phyloP scores from a whole-genome alignment of 306 rosid species.

The Casuarina equisetifolia region DNA sequence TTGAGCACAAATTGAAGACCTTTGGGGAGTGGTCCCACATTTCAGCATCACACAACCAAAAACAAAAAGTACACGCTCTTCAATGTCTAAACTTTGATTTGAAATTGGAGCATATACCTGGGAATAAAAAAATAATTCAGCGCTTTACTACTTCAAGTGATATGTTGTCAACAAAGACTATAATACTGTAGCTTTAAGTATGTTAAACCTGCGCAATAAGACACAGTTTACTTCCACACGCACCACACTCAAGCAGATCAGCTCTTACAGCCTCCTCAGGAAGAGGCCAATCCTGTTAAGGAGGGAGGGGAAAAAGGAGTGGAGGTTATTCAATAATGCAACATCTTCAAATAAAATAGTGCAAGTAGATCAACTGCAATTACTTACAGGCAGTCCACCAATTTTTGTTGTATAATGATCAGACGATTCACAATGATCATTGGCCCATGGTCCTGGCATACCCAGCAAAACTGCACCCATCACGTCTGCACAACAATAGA shows the following conservation, averaged over 20 bases:
- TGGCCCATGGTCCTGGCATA: constrained; percentile 85
- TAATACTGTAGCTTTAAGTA: neutral
- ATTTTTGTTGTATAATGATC: constrained; percentile 75
- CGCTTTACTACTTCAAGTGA: neutral
- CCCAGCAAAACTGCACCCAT: constrained; percentile 60
- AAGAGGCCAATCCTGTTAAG: constrained; percentile 69
- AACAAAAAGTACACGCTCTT: constrained; percentile 64
- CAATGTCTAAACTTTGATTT: constrained; percentile 23
- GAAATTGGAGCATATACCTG: constrained; percentile 77
- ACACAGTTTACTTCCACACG: constrained; percentile 52
- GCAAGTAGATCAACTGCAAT: neutral
- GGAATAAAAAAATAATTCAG: constrained; percentile 1
- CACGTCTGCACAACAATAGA: constrained; percentile 6
- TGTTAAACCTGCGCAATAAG: constrained; percentile 61
- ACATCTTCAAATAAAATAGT: neutral
- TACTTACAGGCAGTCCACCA: constrained; percentile 87
- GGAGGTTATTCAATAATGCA: neutral
- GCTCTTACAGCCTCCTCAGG: constrained; percentile 35
- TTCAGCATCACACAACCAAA: constrained; percentile 61
- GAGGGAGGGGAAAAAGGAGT: neutral
- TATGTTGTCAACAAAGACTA: neutral
- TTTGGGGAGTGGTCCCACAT: constrained; percentile 50
- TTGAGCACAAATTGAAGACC: constrained; percentile 28
- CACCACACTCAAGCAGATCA: constrained; percentile 51
- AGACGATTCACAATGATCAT: constrained; percentile 48